Evolutionary conservation across 139 green algal genomes (phyloP).

Genomic region (Picochlorum costavermella): DNA sequence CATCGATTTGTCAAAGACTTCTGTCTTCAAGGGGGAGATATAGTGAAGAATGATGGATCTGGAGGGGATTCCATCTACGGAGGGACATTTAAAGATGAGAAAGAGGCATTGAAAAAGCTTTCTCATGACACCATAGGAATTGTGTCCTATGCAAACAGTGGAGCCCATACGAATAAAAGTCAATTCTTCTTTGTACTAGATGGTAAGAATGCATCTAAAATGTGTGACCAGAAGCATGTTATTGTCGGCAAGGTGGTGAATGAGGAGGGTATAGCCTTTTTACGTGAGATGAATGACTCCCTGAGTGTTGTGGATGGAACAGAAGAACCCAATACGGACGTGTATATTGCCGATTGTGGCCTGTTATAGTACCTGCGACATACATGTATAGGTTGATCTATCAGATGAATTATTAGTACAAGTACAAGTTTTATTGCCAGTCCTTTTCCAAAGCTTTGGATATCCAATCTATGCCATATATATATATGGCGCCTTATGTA

Average conservation of each 20-base stretch:
- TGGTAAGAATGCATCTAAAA: conserved; percentile 27
- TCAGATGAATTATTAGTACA: too few relatives aligned
- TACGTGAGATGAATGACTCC: conserved; percentile 24
- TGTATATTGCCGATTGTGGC: too few relatives aligned
- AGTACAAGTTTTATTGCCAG: too few relatives aligned
- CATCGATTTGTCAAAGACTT: conserved; percentile 71
- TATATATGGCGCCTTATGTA: too few relatives aligned
- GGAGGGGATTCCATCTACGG: conserved; percentile 77
- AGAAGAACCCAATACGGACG: too few relatives aligned
- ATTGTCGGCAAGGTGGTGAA: conserved; percentile 68
- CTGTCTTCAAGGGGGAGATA: conserved; percentile 68
- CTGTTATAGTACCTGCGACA: too few relatives aligned
- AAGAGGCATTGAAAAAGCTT: conserved; percentile 48
- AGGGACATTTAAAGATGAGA: conserved; percentile 72
- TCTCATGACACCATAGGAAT: conserved; percentile 61
- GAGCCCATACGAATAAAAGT: conserved; percentile 79
- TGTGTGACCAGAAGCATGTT: conserved; percentile 79
- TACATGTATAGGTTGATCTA: too few relatives aligned
- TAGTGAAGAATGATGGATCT: conserved; percentile 63
- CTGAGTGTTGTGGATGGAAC: too few relatives aligned
- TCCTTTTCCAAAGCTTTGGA: too few relatives aligned
- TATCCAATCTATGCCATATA: too few relatives aligned
- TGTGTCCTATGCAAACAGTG: conserved; percentile 74
- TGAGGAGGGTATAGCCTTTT: conserved; percentile 57
- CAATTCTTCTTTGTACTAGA: conserved; percentile 82